These are phyloP conservation scores for Coemansia reversa DNA, from an alignment of 192 early-diverging fungal genomes.

Conservation along the genomic window DNA sequence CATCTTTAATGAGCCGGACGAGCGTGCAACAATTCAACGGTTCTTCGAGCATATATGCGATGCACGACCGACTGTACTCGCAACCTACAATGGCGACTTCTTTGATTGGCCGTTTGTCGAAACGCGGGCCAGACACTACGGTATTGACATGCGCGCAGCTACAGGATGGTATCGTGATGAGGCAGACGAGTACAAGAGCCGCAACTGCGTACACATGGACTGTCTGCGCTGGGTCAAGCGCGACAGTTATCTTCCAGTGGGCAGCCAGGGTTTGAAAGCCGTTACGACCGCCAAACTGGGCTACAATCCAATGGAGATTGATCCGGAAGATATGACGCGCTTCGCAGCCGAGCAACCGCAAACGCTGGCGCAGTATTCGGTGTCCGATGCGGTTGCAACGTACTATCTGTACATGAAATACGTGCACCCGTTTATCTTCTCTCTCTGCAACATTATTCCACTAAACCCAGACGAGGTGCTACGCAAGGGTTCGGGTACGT, in stretches of 20 bases:
- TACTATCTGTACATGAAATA: constrained; percentile 99
- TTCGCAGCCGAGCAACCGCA: constrained; percentile 92
- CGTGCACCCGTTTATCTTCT: constrained; percentile 98
- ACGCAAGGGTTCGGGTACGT: constrained; percentile 92
- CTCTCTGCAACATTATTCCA: constrained; percentile 99
- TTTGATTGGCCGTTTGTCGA: constrained; percentile 99
- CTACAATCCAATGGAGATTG: constrained; percentile 97
- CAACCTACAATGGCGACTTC: constrained; percentile 98
- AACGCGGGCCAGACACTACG: constrained; percentile 72
- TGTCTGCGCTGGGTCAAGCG: constrained; percentile 98
- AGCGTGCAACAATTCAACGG: constrained; percentile 71
- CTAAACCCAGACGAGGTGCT: constrained; percentile 96
- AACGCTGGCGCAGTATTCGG: constrained; percentile 93
- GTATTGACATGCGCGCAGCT: constrained; percentile 84
- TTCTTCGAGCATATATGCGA: constrained; percentile 93
- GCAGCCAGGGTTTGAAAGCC: constrained; percentile 95
- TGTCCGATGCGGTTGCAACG: constrained; percentile 98
- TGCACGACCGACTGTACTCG: constrained; percentile 81
- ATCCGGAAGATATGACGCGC: constrained; percentile 98
- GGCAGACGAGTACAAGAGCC: constrained; percentile 83
- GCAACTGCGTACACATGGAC: constrained; percentile 91
- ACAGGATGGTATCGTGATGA: constrained; percentile 83
- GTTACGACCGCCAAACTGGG: constrained; percentile 95
- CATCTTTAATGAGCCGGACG: constrained; percentile 93
- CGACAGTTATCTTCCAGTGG: constrained; percentile 95